phyloP scores from a whole-genome alignment of 345 rosid genomes.

The Mercurialis annua region DNA sequence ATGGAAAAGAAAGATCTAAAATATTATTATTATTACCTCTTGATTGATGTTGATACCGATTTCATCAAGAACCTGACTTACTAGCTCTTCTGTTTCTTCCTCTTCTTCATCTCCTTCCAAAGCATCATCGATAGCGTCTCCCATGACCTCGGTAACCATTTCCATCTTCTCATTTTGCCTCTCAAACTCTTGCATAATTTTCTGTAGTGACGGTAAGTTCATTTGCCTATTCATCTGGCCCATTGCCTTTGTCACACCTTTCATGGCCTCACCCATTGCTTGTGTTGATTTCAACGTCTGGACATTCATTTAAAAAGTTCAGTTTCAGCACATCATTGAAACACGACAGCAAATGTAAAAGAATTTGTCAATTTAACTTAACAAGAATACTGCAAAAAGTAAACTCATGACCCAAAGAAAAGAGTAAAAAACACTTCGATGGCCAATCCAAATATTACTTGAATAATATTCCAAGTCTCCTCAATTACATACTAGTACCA shows the following conservation, averaged over 20 bases:
- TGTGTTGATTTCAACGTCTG: slow-evolving; percentile 89
- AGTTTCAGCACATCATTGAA: background rate
- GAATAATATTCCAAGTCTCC: no score
- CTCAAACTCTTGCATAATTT: slow-evolving; percentile 88
- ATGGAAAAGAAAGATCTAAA: background rate
- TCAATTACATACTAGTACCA: background rate
- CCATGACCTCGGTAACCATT: slow-evolving; percentile 84
- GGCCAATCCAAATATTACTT: no score
- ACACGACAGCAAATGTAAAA: background rate
- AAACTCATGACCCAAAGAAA: background rate
- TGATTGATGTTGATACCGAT: slow-evolving; percentile 82
- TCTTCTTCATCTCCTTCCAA: slow-evolving; percentile 93
- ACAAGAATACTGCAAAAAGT: background rate
- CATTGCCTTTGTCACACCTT: slow-evolving; percentile 95
- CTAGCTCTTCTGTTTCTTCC: slow-evolving; percentile 87
- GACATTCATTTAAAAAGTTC: background rate
- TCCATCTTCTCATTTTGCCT: slow-evolving; percentile 93
- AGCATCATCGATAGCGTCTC: slow-evolving; percentile 86
- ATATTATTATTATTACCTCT: slow-evolving; percentile 46
- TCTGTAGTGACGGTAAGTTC: slow-evolving; percentile 84
- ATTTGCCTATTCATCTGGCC: slow-evolving; percentile 91
- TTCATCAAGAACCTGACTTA: slow-evolving; percentile 88
- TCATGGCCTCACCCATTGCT: slow-evolving; percentile 97
- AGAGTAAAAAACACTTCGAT: background rate
- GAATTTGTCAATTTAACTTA: background rate